Evolutionary conservation across 2,329 filamentous ascomycete species (phyloP).

Genomic region (Aspergillus tamarii): DNA sequence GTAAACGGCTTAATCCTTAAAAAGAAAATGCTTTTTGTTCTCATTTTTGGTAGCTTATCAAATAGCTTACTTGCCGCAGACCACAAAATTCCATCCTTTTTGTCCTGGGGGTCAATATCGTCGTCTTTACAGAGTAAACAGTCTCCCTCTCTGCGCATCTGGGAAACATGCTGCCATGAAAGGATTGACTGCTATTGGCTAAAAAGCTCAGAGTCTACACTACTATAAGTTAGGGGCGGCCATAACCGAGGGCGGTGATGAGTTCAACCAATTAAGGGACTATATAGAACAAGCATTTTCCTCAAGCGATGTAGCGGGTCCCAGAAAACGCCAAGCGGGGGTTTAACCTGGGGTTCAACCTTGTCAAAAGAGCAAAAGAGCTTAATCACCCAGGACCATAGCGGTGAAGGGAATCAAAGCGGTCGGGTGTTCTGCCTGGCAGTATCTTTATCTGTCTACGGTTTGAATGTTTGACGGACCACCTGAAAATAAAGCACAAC

Average conservation of each 20-base stretch:
- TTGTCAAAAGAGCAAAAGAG: neutral
- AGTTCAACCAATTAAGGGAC: neutral
- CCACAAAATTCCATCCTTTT: neutral
- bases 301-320: neutral
- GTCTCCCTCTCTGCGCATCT: too few relatives aligned
- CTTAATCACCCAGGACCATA: too few relatives aligned
- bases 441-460: neutral
- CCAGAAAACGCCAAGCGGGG: neutral
- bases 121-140: neutral
- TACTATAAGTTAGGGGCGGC: neutral
- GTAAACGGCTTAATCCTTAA: neutral
- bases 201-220: neutral
- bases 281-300: neutral
- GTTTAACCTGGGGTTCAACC: neutral
- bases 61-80: too few relatives aligned
- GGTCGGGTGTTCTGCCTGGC: neutral
- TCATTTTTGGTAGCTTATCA: neutral
- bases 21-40: neutral
- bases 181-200: neutral
- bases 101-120: neutral
- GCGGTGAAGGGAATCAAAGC: neutral
- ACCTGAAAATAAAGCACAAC: too few relatives aligned
- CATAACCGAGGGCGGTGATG: neutral
- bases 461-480: too few relatives aligned
- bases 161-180: neutral